phyloP scores from a whole-genome alignment of 176 grass and related monocot species.

The Saccharum spontaneum region DNA sequence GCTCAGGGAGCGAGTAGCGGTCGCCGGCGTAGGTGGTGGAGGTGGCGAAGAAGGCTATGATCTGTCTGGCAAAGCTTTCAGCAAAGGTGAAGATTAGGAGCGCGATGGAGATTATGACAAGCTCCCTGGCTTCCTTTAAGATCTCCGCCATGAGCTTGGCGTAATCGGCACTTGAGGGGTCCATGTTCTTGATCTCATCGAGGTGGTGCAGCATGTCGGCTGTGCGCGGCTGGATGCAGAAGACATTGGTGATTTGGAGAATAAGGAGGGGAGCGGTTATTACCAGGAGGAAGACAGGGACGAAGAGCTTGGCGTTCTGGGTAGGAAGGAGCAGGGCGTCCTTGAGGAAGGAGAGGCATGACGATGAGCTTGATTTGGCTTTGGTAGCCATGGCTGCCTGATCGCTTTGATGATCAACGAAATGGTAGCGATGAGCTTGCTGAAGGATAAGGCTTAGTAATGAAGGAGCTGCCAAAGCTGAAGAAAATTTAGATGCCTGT shows the following conservation, averaged over 20 bases:
- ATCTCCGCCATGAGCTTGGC: slow-evolving; percentile 10
- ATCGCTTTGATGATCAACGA: background rate
- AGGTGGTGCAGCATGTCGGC: background rate
- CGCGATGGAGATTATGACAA: background rate
- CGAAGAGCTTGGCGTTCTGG: slow-evolving; percentile 30
- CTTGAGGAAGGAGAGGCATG: slow-evolving; percentile 28
- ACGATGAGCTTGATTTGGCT: background rate
- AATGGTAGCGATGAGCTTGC: background rate
- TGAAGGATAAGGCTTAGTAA: background rate
- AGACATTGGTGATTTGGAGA: background rate
- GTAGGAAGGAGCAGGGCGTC: slow-evolving; percentile 23
- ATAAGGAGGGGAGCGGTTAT: background rate
- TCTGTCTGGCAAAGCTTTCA: background rate
- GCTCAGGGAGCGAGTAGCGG: slow-evolving; percentile 17
- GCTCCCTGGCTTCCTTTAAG: background rate
- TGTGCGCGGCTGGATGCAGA: background rate
- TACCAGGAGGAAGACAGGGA: background rate
- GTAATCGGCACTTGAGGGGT: slow-evolving; percentile 20
- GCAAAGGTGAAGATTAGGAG: background rate
- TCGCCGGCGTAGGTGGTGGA: slow-evolving; percentile 41
- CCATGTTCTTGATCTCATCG: background rate
- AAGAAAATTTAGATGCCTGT: background rate
- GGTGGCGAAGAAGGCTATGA: slow-evolving; percentile 22
- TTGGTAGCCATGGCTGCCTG: slow-evolving; percentile 28
- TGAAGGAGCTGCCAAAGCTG: background rate